Percentiles rank a stretch among this genome's conserved stretches.
Evolutionary conservation across 352 stramenopile genomes (phyloP).

Genomic region (Aphanomyces astaci): DNA sequence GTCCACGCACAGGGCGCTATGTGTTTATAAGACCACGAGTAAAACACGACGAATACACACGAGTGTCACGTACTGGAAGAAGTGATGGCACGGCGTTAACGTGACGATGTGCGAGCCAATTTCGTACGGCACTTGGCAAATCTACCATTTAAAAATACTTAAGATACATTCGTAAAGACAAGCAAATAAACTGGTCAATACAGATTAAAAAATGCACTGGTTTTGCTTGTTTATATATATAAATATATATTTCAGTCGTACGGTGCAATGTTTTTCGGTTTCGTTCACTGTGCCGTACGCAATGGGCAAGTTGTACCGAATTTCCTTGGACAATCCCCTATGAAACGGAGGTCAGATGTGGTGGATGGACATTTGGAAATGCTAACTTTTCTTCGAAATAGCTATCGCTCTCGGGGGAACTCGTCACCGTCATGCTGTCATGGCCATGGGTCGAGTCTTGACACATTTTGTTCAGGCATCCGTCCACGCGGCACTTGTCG

Average conservation of each 20-base stretch:
- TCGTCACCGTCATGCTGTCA: slow-evolving; percentile 46
- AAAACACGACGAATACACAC: background rate
- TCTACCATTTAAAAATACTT: slow-evolving; percentile 24
- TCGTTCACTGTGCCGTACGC: slow-evolving; percentile 69
- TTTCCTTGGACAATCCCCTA: slow-evolving; percentile 64
- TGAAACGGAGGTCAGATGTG: background rate
- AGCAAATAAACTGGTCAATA: no score
- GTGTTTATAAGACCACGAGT: background rate
- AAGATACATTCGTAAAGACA: no score
- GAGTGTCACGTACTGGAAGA: slow-evolving; percentile 64
- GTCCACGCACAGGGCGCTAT: slow-evolving; percentile 70
- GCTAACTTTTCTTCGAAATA: slow-evolving; percentile 70
- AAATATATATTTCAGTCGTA: no score
- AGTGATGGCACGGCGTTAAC: slow-evolving; percentile 66
- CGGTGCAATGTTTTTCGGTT: slow-evolving; percentile 71
- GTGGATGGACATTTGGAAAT: background rate
- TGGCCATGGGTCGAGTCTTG: slow-evolving; percentile 36
- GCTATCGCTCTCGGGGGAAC: slow-evolving; percentile 57
- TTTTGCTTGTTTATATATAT: no score
- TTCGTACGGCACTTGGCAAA: slow-evolving; percentile 74
- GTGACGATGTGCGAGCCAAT: slow-evolving; percentile 81
- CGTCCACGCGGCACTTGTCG: slow-evolving; percentile 36
- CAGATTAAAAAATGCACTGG: no score
- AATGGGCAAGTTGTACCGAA: slow-evolving; percentile 74
- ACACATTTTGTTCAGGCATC: slow-evolving; percentile 41